Percentiles rank a stretch among this genome's conserved stretches.
Evolutionary conservation across 164 flowering plant genomes (phyloP).

Genomic region (Protea cynaroides): DNA sequence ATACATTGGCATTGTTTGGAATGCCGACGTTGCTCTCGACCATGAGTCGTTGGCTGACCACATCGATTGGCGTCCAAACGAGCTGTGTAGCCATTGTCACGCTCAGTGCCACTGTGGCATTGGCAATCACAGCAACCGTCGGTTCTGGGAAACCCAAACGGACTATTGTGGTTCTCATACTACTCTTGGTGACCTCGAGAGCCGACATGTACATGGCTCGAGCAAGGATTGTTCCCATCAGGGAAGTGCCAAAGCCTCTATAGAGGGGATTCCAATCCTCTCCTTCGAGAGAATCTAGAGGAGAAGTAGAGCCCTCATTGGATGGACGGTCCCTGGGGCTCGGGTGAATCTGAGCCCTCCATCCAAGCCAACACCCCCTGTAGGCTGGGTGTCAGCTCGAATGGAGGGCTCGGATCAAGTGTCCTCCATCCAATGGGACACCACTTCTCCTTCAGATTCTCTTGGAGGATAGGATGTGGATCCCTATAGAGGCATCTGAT

Average conservation of each 20-base stretch:
- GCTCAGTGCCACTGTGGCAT: conserved; percentile 67
- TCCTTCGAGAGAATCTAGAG: too few species aligned
- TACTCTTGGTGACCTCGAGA: conserved; percentile 74
- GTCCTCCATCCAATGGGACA: too few species aligned
- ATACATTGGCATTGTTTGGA: background rate
- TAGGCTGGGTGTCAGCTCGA: too few species aligned
- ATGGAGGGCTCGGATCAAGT: too few species aligned
- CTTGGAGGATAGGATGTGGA: too few species aligned
- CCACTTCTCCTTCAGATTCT: too few species aligned
- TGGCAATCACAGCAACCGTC: conserved; percentile 57
- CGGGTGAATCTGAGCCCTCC: too few species aligned
- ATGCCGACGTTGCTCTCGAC: conserved; percentile 40
- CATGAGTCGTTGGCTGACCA: conserved; percentile 82
- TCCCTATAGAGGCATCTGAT: conserved; percentile 56
- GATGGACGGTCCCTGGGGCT: too few species aligned
- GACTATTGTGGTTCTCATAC: conserved; percentile 42
- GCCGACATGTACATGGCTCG: conserved; percentile 80
- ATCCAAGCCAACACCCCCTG: too few species aligned
- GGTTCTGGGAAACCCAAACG: conserved; percentile 58
- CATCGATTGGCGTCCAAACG: conserved; percentile 88
- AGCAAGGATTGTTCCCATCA: conserved; percentile 81
- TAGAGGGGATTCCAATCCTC: too few species aligned
- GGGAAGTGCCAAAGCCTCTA: conserved; percentile 72
- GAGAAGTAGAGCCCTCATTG: too few species aligned
- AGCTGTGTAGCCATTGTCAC: conserved; percentile 82